Evolutionary conservation across 257 asterid species (phyloP), one percentile per base, ranked within the genome.

Genomic region (Gynochthodes officinalis): DNA sequence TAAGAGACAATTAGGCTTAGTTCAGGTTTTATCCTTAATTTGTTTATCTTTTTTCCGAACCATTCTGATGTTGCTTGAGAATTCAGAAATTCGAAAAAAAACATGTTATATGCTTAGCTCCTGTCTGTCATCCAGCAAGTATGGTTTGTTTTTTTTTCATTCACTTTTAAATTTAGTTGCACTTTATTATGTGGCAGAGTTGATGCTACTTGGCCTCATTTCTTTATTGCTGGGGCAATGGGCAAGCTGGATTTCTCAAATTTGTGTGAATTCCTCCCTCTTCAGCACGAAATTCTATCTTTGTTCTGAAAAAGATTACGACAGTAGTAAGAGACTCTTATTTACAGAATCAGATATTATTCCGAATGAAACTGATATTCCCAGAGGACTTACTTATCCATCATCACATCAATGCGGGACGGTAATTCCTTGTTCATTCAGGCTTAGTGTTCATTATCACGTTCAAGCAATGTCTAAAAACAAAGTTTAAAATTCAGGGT

Each of bases 191-290:
- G 6, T 28, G 13, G 71, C 95, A 92, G 97, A 92, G 82, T 67
- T 90, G 72, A 92, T 90, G 98, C 89, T 92, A 68, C 97, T 92
- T 75, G 98, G 98, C 64, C 89, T 92, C 11, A 92, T 92, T 60
- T 92, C 98, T 13, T 60, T 92, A 84, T 74, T 92, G 68, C 53
- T 92, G 90, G 96, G 97, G 82, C 98, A 92, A 85, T 92, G 95
- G 86, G 89, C 96, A 33, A 89, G 83, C 35, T 89, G 92, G 93
- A 92, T 92, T 43, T 83, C 96, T 58, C 91, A 79, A 76, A 83
- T 92, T 30, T 92, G 98, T 69, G 93, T 92, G 59, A 82, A 82
- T 75, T 90, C 98, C 1, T 90, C 98, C 30, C 88, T 90, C 11
- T 90, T 90, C 83, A 86, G 81, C 77, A 86, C 95, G 71, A 92